phyloP scores from a whole-genome alignment of 2,329 filamentous ascomycete genomes.

The Cordyceps fumosorosea region DNA sequence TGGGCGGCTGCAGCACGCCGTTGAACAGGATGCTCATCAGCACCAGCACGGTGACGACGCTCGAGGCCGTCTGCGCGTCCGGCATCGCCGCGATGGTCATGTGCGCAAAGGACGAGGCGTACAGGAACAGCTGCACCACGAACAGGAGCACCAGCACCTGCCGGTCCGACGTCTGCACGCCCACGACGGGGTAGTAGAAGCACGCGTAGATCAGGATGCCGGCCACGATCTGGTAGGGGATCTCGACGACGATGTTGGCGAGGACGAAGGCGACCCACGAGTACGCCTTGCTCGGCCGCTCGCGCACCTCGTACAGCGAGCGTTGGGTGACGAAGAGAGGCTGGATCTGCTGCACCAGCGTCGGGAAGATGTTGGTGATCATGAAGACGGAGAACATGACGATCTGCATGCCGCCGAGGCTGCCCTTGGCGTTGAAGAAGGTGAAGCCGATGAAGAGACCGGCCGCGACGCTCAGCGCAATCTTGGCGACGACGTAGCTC shows the following conservation, averaged over 20 bases:
- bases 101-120: constrained; percentile 64
- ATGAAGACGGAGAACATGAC: constrained; percentile 71
- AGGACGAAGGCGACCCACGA: constrained; percentile 69
- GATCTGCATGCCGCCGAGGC: constrained; percentile 64
- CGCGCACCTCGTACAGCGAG: constrained; percentile 69
- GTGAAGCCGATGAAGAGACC: constrained; percentile 70
- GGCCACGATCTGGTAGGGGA: constrained; percentile 62
- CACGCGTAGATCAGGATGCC: constrained; percentile 56
- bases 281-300: constrained; percentile 67
- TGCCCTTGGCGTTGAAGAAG: constrained; percentile 51
- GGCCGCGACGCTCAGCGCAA: constrained; percentile 50
- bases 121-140: constrained; percentile 61
- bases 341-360: constrained; percentile 66
- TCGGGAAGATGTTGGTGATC: constrained; percentile 67
- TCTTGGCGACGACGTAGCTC: constrained; percentile 69
- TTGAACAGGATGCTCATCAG: constrained; percentile 56
- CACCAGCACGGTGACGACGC: constrained; percentile 53
- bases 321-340: constrained; percentile 70
- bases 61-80: constrained; percentile 60
- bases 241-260: constrained; percentile 64
- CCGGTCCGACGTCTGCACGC: constrained; percentile 43
- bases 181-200: constrained; percentile 62
- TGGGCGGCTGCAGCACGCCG: constrained; percentile 55
- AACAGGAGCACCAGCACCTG: constrained; percentile 61
- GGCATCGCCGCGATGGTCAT: constrained; percentile 67